A percentile compares a stretch with the other conserved stretches of the same genome.
These are phyloP conservation scores for Bauhinia variegata DNA, from an alignment of 306 rosid species.

Conservation along the genomic window DNA sequence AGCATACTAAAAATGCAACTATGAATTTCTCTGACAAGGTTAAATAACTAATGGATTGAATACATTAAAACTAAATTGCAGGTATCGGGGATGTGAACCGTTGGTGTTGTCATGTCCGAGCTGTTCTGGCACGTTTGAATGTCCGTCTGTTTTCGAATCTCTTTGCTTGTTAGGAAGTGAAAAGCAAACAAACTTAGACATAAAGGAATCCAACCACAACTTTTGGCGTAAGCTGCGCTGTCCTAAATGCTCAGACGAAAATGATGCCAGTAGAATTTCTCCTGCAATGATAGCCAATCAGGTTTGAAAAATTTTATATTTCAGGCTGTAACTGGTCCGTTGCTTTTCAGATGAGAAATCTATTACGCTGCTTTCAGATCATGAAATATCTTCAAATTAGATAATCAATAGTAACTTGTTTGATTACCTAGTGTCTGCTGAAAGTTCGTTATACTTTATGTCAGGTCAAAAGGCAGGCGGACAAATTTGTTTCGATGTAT, in stretches of 20 bases:
- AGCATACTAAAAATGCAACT: too few species aligned
- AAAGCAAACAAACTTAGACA: slow-evolving; percentile 44
- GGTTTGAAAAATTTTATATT: slow-evolving; percentile 46
- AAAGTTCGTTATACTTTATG: slow-evolving; percentile 16
- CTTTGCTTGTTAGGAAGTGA: slow-evolving; percentile 51
- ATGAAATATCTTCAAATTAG: slow-evolving; percentile 11
- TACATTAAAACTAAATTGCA: slow-evolving; percentile 47
- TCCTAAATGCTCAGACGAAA: slow-evolving; percentile 79
- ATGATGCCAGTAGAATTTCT: slow-evolving; percentile 63
- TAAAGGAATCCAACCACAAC: slow-evolving; percentile 48
- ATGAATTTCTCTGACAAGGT: slow-evolving; percentile 11
- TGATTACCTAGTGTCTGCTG: slow-evolving; percentile 29
- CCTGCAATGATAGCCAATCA: slow-evolving; percentile 86
- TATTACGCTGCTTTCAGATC: slow-evolving; percentile 15
- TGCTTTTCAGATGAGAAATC: slow-evolving; percentile 26
- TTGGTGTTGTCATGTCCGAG: slow-evolving; percentile 82
- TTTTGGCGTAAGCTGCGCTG: slow-evolving; percentile 77
- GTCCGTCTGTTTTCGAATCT: slow-evolving; percentile 71
- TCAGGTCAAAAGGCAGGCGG: slow-evolving; percentile 92
- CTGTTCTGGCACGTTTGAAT: slow-evolving; percentile 70
- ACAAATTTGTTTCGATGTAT: slow-evolving; percentile 67
- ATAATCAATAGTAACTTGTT: slow-evolving; percentile 6
- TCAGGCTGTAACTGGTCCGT: slow-evolving; percentile 3
- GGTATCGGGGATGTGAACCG: slow-evolving; percentile 80
- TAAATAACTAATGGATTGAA: slow-evolving; percentile 27